Base-by-base conservation (phyloP, 83 land plant species). In the Larix sibirica region DNA sequence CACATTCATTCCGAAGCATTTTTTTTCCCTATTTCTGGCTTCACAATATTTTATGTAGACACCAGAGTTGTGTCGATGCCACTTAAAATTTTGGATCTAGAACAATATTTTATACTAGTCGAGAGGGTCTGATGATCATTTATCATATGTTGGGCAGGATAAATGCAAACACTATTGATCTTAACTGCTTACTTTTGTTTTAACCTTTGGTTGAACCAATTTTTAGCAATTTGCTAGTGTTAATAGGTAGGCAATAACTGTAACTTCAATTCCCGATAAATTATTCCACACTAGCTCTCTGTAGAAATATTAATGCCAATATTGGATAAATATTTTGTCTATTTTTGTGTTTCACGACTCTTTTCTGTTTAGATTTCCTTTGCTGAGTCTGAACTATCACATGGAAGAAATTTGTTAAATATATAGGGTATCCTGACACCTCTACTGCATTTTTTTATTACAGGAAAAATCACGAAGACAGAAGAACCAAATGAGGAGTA, bases 401-500 rank as follows among this genome's bases (percentile, higher is more conserved):
- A 36, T 38, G 75, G 9, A 21, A 20, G 56, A 73, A 73, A 21
- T 42, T 3, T n/a, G 9, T 44, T 70, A 6, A 20, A 70, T 42
- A 70, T 20, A 20, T 44, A 12, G 4, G 4, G 44, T 18, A 40
- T 24, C 68, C 20, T 68, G 20, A 68, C 14, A 26, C 4, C 6
- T 68, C 33, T 16, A 68, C 36, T 16, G 21, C 44, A 69, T 66
- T 26, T 69, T 36, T 2, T 23, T 78, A 69, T 10, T 64, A 66
- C 76, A 85, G 90, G 82, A 12, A 17, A 6, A 64, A 79, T 58
- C 12, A 79, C 77, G 31, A 89, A 77, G 67, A 16, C 82, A 54
- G 87, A 85, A 62, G 77, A 73, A 56, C 77, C 77, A 21, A 73
- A 79, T 36, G 84, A 54, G 77, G 86, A 83, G 64, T 71, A 23